phyloP scores from a whole-genome alignment of 108 stramenopile genomes.

The Skeletonema potamos region DNA sequence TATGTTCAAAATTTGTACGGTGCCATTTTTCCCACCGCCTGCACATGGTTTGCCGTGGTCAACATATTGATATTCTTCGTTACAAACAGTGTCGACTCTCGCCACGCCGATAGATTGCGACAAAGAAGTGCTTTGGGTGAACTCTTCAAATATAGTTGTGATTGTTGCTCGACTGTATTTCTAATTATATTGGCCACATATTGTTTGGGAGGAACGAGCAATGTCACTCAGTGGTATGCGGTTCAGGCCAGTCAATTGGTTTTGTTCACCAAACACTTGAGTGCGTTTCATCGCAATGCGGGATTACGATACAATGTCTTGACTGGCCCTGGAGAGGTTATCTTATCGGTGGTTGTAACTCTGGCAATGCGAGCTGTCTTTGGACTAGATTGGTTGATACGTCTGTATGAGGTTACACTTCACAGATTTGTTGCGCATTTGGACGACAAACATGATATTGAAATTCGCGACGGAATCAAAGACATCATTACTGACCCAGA shows the following conservation, averaged over 20 bases:
- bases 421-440: conserved; percentile 48
- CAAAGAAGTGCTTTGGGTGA: conserved; percentile 83
- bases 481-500: conserved; percentile 55
- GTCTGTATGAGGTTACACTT: conserved; percentile 56
- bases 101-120: conserved; percentile 84
- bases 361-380: conserved; percentile 70
- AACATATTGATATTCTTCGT: conserved; percentile 79
- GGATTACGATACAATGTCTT: conserved; percentile 82
- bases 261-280: conserved; percentile 84
- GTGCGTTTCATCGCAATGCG: conserved; percentile 83
- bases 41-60: conserved; percentile 76
- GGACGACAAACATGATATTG: conserved; percentile 49
- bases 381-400: conserved; percentile 75
- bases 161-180: conserved; percentile 82
- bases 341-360: conserved; percentile 53
- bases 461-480: conserved; percentile 46
- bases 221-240: conserved; percentile 84
- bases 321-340: conserved; percentile 89
- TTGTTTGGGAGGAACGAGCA: conserved; percentile 67
- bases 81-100: conserved; percentile 58
- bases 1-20: conserved; percentile 80
- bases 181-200: conserved; percentile 76
- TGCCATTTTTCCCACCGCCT: conserved; percentile 61
- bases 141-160: conserved; percentile 87
- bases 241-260: conserved; percentile 83